Evolutionary conservation across 169 alveolate species (phyloP), one percentile per base, ranked within the genome.

Genomic region (Cryptosporidium canis): DNA sequence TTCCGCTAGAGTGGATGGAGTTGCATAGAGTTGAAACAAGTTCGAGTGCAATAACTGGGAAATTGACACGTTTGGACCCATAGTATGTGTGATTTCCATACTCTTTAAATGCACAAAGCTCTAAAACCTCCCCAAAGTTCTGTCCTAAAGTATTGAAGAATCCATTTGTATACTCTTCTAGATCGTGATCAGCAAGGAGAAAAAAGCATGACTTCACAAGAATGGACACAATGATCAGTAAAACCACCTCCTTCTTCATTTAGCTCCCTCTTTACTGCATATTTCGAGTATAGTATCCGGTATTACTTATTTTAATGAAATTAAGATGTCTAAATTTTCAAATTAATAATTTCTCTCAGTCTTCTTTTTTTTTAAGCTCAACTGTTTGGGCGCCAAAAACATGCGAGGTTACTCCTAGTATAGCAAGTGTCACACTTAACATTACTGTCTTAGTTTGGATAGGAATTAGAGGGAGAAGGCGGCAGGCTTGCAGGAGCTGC

Each of bases 101-200:
- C 16, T 55, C 61, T 21, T 43, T 53, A 3, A 77, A 61, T 58
- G 63, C 24, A 43, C 87, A 77, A 31, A 35, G 58, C 2, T 77
- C 87, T 24, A 58, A 43, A 21, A 77, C 47, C 3, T 77, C 87
- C n/a, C 29, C 63, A 45, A 43, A 61, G 14, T 35, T 61, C 8
- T 29, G 47, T 3, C 87, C 87, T 7, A 61, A 35, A 8, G 24
- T 58, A 12, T 21, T 41, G 39, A 70, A 70, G 53, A 48, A 55
- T 0, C 84, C 84, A 55, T 70, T 51, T 0, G 66, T 70, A n/a
- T 51, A 70, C 1, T 70, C 43, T 21, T 70, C 56, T 0, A 51
- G 27, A 4, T 55, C 67, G 33, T 47, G 66, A 7, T 55, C 48
- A 24, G 35, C 21, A 14, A 31, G 29, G 5, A 29, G 24, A 55